Base-by-base conservation (phyloP, 148 eudicot species). In the Vaccinium vitisidaea region DNA sequence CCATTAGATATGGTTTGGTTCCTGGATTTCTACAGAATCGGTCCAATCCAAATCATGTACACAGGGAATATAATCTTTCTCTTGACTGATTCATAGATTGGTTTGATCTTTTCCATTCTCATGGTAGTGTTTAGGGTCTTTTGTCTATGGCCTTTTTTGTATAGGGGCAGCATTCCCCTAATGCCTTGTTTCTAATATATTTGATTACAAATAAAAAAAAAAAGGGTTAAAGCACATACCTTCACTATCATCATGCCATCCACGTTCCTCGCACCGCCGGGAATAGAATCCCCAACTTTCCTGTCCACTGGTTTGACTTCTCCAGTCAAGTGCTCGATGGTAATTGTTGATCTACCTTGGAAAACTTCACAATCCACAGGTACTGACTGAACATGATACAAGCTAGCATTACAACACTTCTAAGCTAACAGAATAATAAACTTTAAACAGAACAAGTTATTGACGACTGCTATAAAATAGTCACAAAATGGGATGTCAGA, bases 291-390 rank as follows among this genome's bases (percentile, higher is more conserved):
- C 48, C 96, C 98, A 71, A 91, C 91, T 75, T 88, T 88, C 85
- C 90, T 92, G 8, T 94, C 98, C 49, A 97, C 43, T 80, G 99
- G 99, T 87, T 95, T 97, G 84, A 95, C 91, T 87, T 97, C 99
- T 50, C 99, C 99, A 53, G 99, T 97, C 92, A 97, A 91, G 89
- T 97, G 99, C 90, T 97, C 99, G 83, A 92, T 89, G 18, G 99
- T 97, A 84, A 97, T 91, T 84, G 98, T 95, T 84, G 99, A 95
- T 88, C 96, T 90, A 86, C 99, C 99, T 89, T 84, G 98, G 84
- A 87, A 90, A 77, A 97, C 98, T 90, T 92, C 94, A 93, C 96
- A 94, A 86, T 97, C 99, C 84, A 97, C 98, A 53, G 99, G 99
- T 81, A 97, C 99, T 59, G 98, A 94, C 99, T 97, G 93, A 86